phyloP scores from a whole-genome alignment of 192 early-diverging fungal species.

The Linnemannia zychae region DNA sequence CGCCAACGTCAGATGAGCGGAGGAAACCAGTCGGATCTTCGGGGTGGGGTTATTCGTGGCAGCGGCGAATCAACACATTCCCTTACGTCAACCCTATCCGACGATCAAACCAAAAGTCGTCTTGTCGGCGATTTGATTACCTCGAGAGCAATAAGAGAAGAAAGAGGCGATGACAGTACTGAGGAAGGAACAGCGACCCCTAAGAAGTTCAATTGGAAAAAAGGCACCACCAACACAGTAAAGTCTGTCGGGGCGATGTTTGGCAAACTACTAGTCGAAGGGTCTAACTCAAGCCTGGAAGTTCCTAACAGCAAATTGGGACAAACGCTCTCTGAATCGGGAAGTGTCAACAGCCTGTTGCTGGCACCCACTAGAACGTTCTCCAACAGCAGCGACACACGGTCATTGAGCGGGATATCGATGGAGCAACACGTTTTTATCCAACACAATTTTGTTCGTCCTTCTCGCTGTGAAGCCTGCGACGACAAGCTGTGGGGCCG shows the following conservation, averaged over 20 bases:
- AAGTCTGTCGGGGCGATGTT: constrained; percentile 44
- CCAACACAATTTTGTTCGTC: constrained; percentile 48
- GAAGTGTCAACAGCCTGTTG: constrained; percentile 6
- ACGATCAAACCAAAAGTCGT: constrained; percentile 15
- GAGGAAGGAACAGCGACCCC: constrained; percentile 11
- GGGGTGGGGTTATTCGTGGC: neutral
- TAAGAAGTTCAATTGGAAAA: constrained; percentile 65
- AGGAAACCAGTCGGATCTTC: constrained; percentile 9
- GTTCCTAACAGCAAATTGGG: neutral
- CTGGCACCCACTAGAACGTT: neutral
- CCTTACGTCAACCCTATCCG: neutral
- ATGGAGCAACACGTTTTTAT: constrained; percentile 18
- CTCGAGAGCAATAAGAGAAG: constrained; percentile 37
- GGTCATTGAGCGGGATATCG: constrained; percentile 3
- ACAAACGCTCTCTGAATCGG: neutral
- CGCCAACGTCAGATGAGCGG: constrained; percentile 14
- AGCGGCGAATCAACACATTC: constrained; percentile 15
- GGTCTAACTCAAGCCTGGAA: constrained; percentile 6
- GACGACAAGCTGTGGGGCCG: constrained; percentile 66
- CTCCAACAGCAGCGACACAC: constrained; percentile 12
- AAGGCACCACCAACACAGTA: constrained; percentile 47
- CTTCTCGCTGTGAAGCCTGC: constrained; percentile 62
- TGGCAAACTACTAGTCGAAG: constrained; percentile 18
- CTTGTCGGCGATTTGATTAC: neutral
- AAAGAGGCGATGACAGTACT: neutral